Evolutionary conservation across 805 yeast species (phyloP), one percentile per base, ranked within the genome.

Genomic region (Scheffersomyces coipomensis): DNA sequence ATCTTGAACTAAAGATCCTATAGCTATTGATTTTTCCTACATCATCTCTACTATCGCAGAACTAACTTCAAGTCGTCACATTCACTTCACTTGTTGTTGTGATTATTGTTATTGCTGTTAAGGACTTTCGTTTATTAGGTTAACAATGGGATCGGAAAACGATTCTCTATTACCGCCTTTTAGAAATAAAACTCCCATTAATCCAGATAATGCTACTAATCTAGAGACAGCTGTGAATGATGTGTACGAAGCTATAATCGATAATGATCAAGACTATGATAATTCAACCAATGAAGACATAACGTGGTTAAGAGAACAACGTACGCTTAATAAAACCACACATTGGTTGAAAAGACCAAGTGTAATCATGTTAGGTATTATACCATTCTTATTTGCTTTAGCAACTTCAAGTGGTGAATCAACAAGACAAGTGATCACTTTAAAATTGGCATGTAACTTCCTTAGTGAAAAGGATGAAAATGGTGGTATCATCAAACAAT

Each of bases 341-440:
- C 66, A 68, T 15, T 82, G 87, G 85, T 59, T 73, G 38, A 64
- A 64, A 21, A 64, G 83, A 31, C 90, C 90, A 0, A 73, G 83
- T 2, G 59, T 79, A 7, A 47, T 61, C n/a, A 65, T 78, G 61
- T 53, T 83, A 10, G 68, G 80, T 19, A 27, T 64, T 2, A 55
- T 71, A 1, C 32, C 73, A 2, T 68, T 78, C 27, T 31, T 75
- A 4, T 58, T 62, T 39, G 64, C 81, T 7, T 52, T 79, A 35
- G 61, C 76, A 60, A 6, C 51, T 53, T 39, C 62, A 60, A 45
- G 58, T 49, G 49, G 67, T 60, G 60, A 55, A 47, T 36, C 80
- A 51, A 43, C 71, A 55, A 29, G 78, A 73, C 63, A 66, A 47
- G 42, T 68, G 49, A 42, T 61, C 48, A 42, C 54, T 4, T 51